These are phyloP conservation scores for Coemansia nantahalensis DNA, from an alignment of 192 early-diverging fungal species.

Conservation along the genomic window DNA sequence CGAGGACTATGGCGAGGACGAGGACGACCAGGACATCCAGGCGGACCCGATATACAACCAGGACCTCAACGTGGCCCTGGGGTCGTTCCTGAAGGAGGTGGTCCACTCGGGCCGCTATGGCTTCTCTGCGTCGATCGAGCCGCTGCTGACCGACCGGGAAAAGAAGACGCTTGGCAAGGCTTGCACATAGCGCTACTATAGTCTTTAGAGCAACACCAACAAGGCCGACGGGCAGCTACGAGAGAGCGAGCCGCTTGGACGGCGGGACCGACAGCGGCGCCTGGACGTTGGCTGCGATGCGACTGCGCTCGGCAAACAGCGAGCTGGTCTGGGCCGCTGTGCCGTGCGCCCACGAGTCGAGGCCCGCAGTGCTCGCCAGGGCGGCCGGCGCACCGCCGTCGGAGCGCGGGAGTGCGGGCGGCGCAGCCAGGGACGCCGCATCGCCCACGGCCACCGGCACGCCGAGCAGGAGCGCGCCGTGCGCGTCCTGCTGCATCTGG, in stretches of 20 bases:
- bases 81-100: constrained; percentile 25
- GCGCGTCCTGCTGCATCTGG: constrained; percentile 35
- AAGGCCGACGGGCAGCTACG: background rate
- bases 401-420: constrained; percentile 13
- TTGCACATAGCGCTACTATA: background rate
- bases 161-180: constrained; percentile 15
- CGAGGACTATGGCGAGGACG: constrained; percentile 26
- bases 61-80: constrained; percentile 42
- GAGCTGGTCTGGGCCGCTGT: constrained; percentile 26
- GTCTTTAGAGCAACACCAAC: background rate
- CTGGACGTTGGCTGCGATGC: constrained; percentile 41
- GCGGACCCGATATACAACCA: constrained; percentile 49
- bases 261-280: constrained; percentile 41
- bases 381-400: background rate
- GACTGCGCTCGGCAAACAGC: constrained; percentile 42
- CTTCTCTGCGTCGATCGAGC: constrained; percentile 25
- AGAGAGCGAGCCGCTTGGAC: constrained; percentile 15
- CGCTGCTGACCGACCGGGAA: constrained; percentile 28
- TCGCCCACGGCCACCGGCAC: constrained; percentile 19
- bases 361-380: background rate
- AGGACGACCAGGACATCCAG: constrained; percentile 39
- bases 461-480: constrained; percentile 18
- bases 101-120: constrained; percentile 10
- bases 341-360: constrained; percentile 33
- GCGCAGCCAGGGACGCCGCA: constrained; percentile 6